Evolutionary conservation across 2,329 filamentous ascomycete genomes (phyloP), one percentile per base, ranked within the genome.

Genomic region (Thelonectria rubi): DNA sequence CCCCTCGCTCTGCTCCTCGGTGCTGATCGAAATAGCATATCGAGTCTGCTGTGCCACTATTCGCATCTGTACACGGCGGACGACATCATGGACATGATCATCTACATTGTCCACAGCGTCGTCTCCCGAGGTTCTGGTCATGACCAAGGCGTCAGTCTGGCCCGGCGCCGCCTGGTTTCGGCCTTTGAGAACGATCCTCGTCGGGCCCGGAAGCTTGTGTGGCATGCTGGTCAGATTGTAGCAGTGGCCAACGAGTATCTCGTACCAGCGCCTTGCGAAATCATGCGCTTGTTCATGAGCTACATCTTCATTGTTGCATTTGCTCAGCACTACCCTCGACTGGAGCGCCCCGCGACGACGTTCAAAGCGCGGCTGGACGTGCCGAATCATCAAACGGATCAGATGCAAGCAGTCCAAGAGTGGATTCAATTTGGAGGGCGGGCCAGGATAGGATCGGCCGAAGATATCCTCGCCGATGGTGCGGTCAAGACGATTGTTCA

Each of bases 261-360:
- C 1, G 72, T 73, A 14, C 72, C 72, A 14, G 66, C 72, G 1
- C 73, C 74, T 1, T 74, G 72, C 46, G 73, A 75, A 46, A 72
- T 73, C 30, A 66, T 75, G 65, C 71, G 73, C 6, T 37, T 75
- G 2, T 76, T 76, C 54, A 74, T 74, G 68, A 73, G 72, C 51
- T 75, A 72, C 49, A 69, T 72, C 10, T 72, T 72, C 46, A 64
- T 76, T 11, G 57, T 75, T 24, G 67, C 72, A 1, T 75, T 61
- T 34, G 63, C 65, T 2, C 65, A 68, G 3, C 70, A 75, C 50
- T 67, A 65, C 14, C 71, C 63, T n/a, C 53, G 55, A 2, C 10
- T 20, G 3, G 43, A 26, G 8, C 12, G 47, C 24, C 17, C 20
- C 3, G n/a, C 5, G 12, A 24, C 18, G 1, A 45, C 50, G 3